These are phyloP conservation scores for Cryphonectria parasitica DNA, from an alignment of 2,329 filamentous ascomycete species.

Conservation along the genomic window DNA sequence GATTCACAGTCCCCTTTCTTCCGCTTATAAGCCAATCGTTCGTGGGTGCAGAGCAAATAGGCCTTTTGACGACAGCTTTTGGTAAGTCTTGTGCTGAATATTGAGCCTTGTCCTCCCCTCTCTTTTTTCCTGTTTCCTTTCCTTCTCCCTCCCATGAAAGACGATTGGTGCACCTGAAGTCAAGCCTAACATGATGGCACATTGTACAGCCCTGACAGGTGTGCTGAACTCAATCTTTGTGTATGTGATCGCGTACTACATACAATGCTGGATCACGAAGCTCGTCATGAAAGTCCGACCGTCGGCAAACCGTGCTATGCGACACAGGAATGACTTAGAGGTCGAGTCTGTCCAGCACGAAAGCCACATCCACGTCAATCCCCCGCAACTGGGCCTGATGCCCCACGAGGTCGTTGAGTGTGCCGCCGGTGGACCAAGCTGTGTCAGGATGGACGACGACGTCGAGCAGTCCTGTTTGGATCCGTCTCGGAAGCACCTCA, in stretches of 20 bases:
- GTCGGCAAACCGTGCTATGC: background rate
- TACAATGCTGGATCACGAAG: conserved; percentile 33
- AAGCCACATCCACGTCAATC: no score
- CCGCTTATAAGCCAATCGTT: conserved; percentile 46
- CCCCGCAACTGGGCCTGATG: background rate
- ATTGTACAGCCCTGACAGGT: conserved; percentile 37
- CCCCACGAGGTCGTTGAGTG: background rate
- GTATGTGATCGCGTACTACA: conserved; percentile 35
- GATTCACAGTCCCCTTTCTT: conserved; percentile 54
- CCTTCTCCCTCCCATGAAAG: background rate
- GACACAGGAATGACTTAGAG: conserved; percentile 22
- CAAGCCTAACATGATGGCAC: conserved; percentile 1
- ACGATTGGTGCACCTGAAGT: background rate
- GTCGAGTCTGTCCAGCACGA: background rate
- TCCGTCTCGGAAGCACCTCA: conserved; percentile 30
- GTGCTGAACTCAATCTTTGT: conserved; percentile 37
- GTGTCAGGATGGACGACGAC: background rate
- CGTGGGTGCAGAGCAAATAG: conserved; percentile 41
- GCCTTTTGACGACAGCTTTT: conserved; percentile 49
- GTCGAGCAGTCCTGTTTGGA: background rate
- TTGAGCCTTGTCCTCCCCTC: no score
- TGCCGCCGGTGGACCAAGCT: background rate
- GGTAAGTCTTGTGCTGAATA: conserved; percentile 38
- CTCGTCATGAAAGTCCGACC: conserved; percentile 1
- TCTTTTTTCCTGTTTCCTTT: background rate